phyloP scores from a whole-genome alignment of 2,329 filamentous ascomycete genomes.

The Colletotrichum chrysophilum region DNA sequence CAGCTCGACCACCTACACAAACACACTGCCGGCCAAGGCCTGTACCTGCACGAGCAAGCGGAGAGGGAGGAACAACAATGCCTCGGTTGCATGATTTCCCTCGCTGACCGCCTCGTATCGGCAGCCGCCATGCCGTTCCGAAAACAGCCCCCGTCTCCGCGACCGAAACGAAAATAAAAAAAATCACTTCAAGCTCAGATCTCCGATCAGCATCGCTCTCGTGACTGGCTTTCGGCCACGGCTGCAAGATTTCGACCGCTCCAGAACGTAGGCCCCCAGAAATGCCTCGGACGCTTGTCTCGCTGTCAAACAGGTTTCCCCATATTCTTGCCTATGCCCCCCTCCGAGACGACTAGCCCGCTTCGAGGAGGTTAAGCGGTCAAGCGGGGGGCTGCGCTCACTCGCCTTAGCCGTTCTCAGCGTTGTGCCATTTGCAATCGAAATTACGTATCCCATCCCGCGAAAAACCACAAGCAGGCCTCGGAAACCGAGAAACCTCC shows the following conservation, averaged over 20 bases:
- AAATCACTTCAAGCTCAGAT: neutral
- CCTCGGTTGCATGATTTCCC: neutral
- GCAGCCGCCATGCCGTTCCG: neutral
- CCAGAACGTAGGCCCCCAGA: neutral
- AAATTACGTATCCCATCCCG: conserved; percentile 1
- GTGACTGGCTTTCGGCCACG: neutral
- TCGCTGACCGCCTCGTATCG: neutral
- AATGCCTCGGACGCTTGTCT: neutral
- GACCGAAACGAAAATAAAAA: neutral
- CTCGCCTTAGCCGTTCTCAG: neutral
- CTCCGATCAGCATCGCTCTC: neutral
- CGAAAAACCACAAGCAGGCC: neutral
- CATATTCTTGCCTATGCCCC: neutral
- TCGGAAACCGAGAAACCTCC: neutral
- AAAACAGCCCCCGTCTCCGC: conserved; percentile 2
- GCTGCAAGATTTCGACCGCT: conserved; percentile 1
- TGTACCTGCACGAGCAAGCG: neutral
- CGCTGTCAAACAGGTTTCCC: neutral
- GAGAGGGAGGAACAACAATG: neutral
- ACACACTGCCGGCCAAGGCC: neutral
- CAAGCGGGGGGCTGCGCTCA: neutral
- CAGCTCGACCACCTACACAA: neutral
- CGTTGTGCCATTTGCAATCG: conserved; percentile 4
- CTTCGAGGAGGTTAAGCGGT: neutral
- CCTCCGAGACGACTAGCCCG: neutral